These are phyloP conservation scores for Hyphopichia khmerensis DNA, from an alignment of 1,139 yeast genomes.

Conservation along the genomic window DNA sequence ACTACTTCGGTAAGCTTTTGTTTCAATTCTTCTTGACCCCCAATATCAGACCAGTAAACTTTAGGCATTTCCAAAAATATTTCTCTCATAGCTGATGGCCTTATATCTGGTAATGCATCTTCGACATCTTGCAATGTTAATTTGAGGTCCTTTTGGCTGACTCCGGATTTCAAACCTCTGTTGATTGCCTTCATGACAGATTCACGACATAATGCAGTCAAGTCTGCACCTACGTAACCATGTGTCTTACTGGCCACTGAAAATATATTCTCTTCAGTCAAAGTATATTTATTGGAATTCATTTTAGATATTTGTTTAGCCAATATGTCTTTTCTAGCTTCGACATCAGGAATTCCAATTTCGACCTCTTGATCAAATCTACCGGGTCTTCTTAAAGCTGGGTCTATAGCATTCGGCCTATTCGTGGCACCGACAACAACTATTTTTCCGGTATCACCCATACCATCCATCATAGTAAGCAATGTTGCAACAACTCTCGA, in stretches of 20 bases:
- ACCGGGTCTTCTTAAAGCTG: slow-evolving; percentile 58
- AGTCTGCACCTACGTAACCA: slow-evolving; percentile 76
- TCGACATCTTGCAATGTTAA: slow-evolving; percentile 54
- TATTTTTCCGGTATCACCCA: slow-evolving; percentile 66
- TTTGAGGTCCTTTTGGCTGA: slow-evolving; percentile 24
- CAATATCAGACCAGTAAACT: slow-evolving; percentile 91
- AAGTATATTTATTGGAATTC: slow-evolving; percentile 52
- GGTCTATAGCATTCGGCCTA: slow-evolving; percentile 75
- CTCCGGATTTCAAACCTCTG: slow-evolving; percentile 40
- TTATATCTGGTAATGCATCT: slow-evolving; percentile 67
- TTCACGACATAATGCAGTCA: slow-evolving; percentile 84
- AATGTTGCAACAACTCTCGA: slow-evolving; percentile 87
- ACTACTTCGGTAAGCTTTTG: slow-evolving; percentile 83
- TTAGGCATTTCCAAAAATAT: slow-evolving; percentile 92
- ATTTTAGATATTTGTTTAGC: slow-evolving; percentile 59
- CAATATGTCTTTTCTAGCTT: slow-evolving; percentile 64
- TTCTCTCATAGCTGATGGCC: slow-evolving; percentile 98
- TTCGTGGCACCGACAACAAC: slow-evolving; percentile 83
- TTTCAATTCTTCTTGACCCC: slow-evolving; percentile 87
- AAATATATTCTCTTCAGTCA: slow-evolving; percentile 53
- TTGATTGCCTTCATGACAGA: slow-evolving; percentile 83
- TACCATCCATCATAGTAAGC: slow-evolving; percentile 85
- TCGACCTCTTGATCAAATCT: slow-evolving; percentile 87
- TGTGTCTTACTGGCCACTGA: slow-evolving; percentile 64
- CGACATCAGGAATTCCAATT: slow-evolving; percentile 74